A percentile compares a stretch with the other conserved stretches of the same genome.
Conservation (phyloP, 2,329 filamentous ascomycete species). For the Teratosphaeria nubilosa region DNA sequence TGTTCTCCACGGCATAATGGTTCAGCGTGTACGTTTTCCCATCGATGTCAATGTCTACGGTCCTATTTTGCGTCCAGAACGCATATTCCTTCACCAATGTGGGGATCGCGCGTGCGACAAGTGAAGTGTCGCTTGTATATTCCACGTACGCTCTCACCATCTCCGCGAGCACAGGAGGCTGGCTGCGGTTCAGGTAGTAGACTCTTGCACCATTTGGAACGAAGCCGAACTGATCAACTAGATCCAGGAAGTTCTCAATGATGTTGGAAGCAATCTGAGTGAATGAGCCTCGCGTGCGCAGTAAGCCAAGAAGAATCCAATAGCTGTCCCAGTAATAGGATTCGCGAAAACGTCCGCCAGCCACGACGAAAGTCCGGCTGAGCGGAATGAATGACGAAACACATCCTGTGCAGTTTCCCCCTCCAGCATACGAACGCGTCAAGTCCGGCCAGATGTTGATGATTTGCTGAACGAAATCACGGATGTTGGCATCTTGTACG, state of each 20-base stretch:
- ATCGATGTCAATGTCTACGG: conserved; percentile 33
- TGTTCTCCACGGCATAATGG: conserved; percentile 53
- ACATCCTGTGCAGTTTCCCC: conserved; percentile 48
- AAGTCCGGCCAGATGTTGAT: conserved; percentile 61
- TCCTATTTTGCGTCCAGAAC: conserved; percentile 54
- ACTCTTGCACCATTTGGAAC: conserved; percentile 58
- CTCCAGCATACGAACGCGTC: conserved; percentile 48
- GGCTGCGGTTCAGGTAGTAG: conserved; percentile 60
- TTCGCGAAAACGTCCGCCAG: conserved; percentile 60
- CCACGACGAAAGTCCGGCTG: conserved; percentile 59
- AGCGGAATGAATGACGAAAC: conserved; percentile 56
- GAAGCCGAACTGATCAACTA: conserved; percentile 55
- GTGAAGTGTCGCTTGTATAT: conserved; percentile 52
- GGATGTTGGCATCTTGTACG: conserved; percentile 48
- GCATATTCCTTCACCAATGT: conserved; percentile 53
- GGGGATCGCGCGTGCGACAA: conserved; percentile 52
- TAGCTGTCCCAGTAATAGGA: conserved; percentile 64
- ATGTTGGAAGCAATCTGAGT: conserved; percentile 54
- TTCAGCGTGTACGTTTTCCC: conserved; percentile 45
- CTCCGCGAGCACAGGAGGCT: conserved; percentile 55
- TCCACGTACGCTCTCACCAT: conserved; percentile 58
- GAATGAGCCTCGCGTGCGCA: conserved; percentile 55
- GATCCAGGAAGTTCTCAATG: conserved; percentile 60
- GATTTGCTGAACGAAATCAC: conserved; percentile 52
- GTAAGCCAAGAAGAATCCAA: conserved; percentile 57